Percentiles rank a stretch among this genome's conserved stretches.
Conservation (phyloP, 768 basidiomycete species). For the Trametes elegans region DNA sequence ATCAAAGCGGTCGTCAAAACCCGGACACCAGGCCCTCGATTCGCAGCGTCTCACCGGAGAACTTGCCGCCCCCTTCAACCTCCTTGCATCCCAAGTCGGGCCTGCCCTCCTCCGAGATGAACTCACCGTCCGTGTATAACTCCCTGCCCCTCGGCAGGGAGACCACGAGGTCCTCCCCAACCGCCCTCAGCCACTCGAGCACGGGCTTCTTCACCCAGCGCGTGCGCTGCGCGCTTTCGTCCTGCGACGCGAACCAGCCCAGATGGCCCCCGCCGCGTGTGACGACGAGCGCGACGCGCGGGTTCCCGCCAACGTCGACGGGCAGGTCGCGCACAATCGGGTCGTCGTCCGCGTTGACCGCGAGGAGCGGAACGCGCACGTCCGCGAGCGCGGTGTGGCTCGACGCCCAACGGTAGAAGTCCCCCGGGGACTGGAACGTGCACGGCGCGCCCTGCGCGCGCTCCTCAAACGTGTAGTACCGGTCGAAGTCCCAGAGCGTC, state of each 20-base stretch:
- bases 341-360: constrained; percentile 76
- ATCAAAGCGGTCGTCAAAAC: neutral
- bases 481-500: constrained; percentile 7
- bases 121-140: constrained; percentile 54
- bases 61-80: constrained; percentile 44
- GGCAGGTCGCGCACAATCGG: constrained; percentile 70
- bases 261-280: constrained; percentile 75
- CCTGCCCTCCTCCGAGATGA: constrained; percentile 54
- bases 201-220: constrained; percentile 71
- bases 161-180: constrained; percentile 49
- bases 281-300: constrained; percentile 54
- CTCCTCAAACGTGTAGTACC: constrained; percentile 26
- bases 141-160: constrained; percentile 30
- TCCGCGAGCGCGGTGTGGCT: constrained; percentile 58
- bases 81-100: constrained; percentile 56
- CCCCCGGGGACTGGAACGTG: constrained; percentile 41
- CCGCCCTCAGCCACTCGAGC: constrained; percentile 64
- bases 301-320: constrained; percentile 49
- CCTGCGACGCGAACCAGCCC: constrained; percentile 67
- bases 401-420: constrained; percentile 53
- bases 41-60: neutral
- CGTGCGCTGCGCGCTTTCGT: neutral
- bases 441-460: neutral
- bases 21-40: neutral
- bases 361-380: constrained; percentile 70